phyloP scores from a whole-genome alignment of 1,139 yeast species.

The Suhomyces atakaporum region DNA sequence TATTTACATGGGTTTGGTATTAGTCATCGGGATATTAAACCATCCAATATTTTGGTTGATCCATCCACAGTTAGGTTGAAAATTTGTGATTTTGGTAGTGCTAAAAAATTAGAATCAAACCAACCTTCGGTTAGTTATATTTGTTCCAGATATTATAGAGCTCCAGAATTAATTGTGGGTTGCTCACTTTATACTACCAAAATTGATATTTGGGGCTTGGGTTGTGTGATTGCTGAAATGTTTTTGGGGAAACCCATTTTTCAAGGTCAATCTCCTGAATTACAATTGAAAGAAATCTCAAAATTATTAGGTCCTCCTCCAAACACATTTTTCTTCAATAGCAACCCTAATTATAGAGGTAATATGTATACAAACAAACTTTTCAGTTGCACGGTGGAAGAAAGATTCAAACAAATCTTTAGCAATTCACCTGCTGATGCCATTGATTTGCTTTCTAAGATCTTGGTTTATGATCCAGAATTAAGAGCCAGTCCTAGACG shows the following conservation, averaged over 20 bases:
- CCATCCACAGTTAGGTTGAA: slow-evolving; percentile 66
- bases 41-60: slow-evolving; percentile 74
- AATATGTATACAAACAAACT: slow-evolving; percentile 70
- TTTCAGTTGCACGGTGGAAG: slow-evolving; percentile 61
- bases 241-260: slow-evolving; percentile 77
- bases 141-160: slow-evolving; percentile 79
- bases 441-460: slow-evolving; percentile 66
- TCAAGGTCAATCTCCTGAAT: slow-evolving; percentile 75
- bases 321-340: slow-evolving; percentile 68
- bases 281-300: slow-evolving; percentile 75
- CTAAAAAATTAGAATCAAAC: slow-evolving; percentile 70
- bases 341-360: slow-evolving; percentile 74
- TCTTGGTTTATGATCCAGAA: slow-evolving; percentile 74
- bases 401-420: slow-evolving; percentile 68
- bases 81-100: slow-evolving; percentile 83
- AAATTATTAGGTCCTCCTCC: slow-evolving; percentile 78
- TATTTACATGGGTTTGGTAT: slow-evolving; percentile 78
- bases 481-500: slow-evolving; percentile 64
- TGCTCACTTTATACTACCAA: slow-evolving; percentile 74
- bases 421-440: slow-evolving; percentile 71
- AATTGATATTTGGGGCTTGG: slow-evolving; percentile 84
- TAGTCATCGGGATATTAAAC: slow-evolving; percentile 81
- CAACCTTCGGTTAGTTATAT: slow-evolving; percentile 79
- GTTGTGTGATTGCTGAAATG: slow-evolving; percentile 86
- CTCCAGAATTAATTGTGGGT: slow-evolving; percentile 81